Evolutionary conservation across 202 grass and related monocot species (phyloP), one percentile per base, ranked within the genome.

Genomic region (Bolboschoenoplectus hybrid): DNA sequence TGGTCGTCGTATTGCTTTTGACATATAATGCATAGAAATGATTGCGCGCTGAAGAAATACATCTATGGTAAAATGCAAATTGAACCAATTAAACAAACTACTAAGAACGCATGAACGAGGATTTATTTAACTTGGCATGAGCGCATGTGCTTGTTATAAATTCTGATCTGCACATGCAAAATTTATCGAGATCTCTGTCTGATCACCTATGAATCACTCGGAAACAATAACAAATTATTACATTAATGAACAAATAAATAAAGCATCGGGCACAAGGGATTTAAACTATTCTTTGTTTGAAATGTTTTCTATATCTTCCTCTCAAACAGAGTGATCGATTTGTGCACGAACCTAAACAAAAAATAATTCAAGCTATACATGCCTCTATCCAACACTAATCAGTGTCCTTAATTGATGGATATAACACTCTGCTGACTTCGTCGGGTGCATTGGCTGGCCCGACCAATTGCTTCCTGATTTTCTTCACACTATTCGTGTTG

Each of bases 371-470:
- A 79, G 2, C 52, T 40, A 79, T 58, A 79, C 63, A 84, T 70
- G 45, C 45, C 10, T 68, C 7, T 53, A 70, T 68, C 62, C 87
- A 88, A 85, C 17, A 84, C 46, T 60, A 67, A 60, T 64, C 83
- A 74, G 53, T 82, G 0, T 90, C 85, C 76, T 92, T 85, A 67
- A 95, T 89, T 38, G 81, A 83, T 17, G 92, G 88, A 80, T 97
- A 93, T 77, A 93, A 64, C 75, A 97, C 63, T 60, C 87, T 89
- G 81, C 51, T 53, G 17, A 97, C 86, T 35, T 85, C 81, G 26
- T 97, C 88, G 5, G 87, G 84, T 2, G 83, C 74, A 80, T 95
- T 90, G 40, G 92, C 57, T 32, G 92, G 77, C 67, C 86, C 88
- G 39, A 86, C 63, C 13, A 88, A 87, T 65, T 97, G 88, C 74